Evolutionary conservation across 371 early-diverging fungal genomes (phyloP).

Genomic region (Mortierella sp.): DNA sequence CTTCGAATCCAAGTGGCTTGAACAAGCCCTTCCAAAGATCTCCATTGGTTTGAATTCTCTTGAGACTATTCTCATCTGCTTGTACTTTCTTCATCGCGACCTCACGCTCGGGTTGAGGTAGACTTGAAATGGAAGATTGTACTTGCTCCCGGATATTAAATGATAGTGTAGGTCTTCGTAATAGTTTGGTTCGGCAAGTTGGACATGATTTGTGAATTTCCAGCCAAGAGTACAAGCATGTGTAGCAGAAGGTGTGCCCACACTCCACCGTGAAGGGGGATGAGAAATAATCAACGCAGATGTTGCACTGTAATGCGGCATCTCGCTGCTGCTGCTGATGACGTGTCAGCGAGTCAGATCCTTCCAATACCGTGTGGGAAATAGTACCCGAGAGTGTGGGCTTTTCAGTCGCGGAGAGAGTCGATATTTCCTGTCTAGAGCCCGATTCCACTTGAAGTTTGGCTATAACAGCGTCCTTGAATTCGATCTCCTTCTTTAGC

Average conservation of each 20-base stretch:
- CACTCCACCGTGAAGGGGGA: constrained; percentile 56
- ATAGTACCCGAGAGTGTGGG: constrained; percentile 12
- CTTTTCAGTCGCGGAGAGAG: constrained; percentile 4
- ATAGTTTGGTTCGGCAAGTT: constrained; percentile 53
- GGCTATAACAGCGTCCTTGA: constrained; percentile 49
- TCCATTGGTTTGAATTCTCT: constrained; percentile 15
- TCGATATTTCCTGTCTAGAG: neutral
- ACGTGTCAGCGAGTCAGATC: neutral
- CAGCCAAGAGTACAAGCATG: constrained; percentile 52
- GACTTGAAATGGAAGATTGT: constrained; percentile 25
- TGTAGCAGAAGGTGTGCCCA: constrained; percentile 58
- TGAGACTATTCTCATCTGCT: constrained; percentile 33
- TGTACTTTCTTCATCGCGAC: constrained; percentile 21
- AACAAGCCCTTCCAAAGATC: constrained; percentile 46
- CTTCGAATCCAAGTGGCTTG: constrained; percentile 28
- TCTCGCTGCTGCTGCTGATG: constrained; percentile 14
- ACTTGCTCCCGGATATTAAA: constrained; percentile 56
- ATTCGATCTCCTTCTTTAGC: constrained; percentile 45
- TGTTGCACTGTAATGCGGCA: constrained; percentile 42
- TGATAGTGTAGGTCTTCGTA: constrained; percentile 50
- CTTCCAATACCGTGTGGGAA: neutral
- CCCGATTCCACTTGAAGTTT: constrained; percentile 19
- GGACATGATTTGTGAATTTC: constrained; percentile 54
- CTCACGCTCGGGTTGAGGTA: constrained; percentile 42
- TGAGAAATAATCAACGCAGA: constrained; percentile 57